Evolutionary conservation across 2,329 filamentous ascomycete genomes (phyloP).

Genomic region (Epichloe elymi): DNA sequence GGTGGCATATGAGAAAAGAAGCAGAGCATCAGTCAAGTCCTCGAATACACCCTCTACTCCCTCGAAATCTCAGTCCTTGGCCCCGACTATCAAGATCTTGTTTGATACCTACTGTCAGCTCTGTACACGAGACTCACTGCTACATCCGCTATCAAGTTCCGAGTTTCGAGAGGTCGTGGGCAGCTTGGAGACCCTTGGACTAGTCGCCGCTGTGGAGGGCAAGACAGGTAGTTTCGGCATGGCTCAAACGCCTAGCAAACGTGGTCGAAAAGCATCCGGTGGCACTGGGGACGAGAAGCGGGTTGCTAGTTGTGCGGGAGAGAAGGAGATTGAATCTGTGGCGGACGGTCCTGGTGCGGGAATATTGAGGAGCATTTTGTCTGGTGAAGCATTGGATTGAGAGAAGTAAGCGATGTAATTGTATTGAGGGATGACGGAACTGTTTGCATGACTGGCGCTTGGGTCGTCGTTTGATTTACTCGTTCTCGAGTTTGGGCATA

Average conservation of each 20-base stretch:
- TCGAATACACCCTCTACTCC: constrained; percentile 35
- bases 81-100: constrained; percentile 70
- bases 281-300: constrained; percentile 57
- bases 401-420: background rate
- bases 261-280: constrained; percentile 42
- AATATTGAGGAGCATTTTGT: constrained; percentile 49
- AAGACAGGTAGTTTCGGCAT: constrained; percentile 54
- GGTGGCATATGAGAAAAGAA: constrained; percentile 71
- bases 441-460: background rate
- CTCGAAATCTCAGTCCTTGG: constrained; percentile 45
- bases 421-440: background rate
- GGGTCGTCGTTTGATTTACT: background rate
- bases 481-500: background rate
- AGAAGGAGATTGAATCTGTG: constrained; percentile 62
- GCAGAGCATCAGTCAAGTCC: constrained; percentile 35
- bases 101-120: constrained; percentile 74
- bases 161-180: constrained; percentile 91
- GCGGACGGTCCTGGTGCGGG: constrained; percentile 49
- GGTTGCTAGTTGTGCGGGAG: constrained; percentile 66
- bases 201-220: constrained; percentile 58
- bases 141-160: constrained; percentile 78
- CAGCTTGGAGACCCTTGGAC: constrained; percentile 75
- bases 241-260: constrained; percentile 58
- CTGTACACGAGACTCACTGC: constrained; percentile 75
- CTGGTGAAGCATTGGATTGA: constrained; percentile 45